Evolutionary conservation across 805 yeast species (phyloP), one percentile per base, ranked within the genome.

Genomic region (Saccharomycopsis sp.): DNA sequence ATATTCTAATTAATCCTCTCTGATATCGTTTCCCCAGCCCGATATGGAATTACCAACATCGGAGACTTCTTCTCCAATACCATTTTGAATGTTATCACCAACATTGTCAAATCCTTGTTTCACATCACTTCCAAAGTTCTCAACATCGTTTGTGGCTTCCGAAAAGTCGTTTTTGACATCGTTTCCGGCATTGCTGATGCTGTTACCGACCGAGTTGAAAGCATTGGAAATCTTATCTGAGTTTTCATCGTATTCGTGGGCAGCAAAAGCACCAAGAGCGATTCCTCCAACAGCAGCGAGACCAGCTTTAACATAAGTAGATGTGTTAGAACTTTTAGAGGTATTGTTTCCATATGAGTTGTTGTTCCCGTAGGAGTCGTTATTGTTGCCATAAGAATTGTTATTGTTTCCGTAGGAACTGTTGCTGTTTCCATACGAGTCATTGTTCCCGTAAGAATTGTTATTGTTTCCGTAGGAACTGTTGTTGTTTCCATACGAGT

Each of bases 221-320:
- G 47, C 52, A 19, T 56, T 47, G 20, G 52, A 9, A 34, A 59
- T 59, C 19, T 53, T 54, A 12, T 53, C 54, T 8, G 25, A 29
- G 44, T 59, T 56, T 25, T 59, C 62, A 35, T 53, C 59, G 20
- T 23, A 12, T 35, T 59, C 62, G 29, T 59, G 57, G 19, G 25
- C 24, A 24, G 57, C 58, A n/a, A 59, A 19, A 19, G 59, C 62
- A 38, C 57, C 59, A 29, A 56, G 58, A 24, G 34, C 57, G 34
- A 59, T 51, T 14, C 59, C 62, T 22, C 62, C 62, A 38, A 23
- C 59, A 23, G 57, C 59, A 9, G 57, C 62, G 2, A 59, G 42
- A 12, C 62, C 62, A 38, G 62, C 49, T 25, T 52, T 53, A 42
- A 56, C n/a, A 24, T n/a, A 53, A 23, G 34, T 29, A 17, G 15